Evolutionary conservation across 805 yeast species (phyloP).

Genomic region (Lipomyces starkeyi): DNA sequence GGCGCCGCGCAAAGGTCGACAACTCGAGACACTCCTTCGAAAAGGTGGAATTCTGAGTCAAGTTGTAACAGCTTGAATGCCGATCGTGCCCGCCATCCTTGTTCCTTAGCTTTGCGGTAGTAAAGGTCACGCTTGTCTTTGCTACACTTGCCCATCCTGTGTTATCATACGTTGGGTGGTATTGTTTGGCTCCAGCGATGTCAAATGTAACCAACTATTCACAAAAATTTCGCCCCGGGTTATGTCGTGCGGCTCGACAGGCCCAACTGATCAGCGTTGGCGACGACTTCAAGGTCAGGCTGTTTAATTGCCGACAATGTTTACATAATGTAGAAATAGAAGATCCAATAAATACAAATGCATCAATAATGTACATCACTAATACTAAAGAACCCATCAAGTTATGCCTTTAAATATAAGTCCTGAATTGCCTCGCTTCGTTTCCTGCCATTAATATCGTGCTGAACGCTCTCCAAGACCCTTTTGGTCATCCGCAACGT

Average conservation of each 20-base stretch:
- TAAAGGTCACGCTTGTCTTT: constrained; percentile 39
- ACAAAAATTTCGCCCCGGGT: background rate
- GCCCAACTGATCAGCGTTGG: too few species aligned
- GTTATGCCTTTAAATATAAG: constrained; percentile 13
- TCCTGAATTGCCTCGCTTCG: constrained; percentile 13
- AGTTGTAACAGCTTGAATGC: constrained; percentile 92
- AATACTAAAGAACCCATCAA: background rate
- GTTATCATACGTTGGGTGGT: background rate
- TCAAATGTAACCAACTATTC: background rate
- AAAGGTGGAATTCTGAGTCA: constrained; percentile 85
- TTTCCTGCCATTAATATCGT: constrained; percentile 10
- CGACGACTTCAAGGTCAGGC: background rate
- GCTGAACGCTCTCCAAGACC: constrained; percentile 17
- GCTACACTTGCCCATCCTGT: constrained; percentile 38
- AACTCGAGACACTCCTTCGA: constrained; percentile 75
- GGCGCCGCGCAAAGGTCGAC: constrained; percentile 99
- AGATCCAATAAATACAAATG: background rate
- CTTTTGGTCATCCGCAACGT: constrained; percentile 7
- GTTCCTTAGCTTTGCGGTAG: constrained; percentile 86
- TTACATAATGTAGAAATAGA: background rate
- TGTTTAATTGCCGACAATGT: too few species aligned
- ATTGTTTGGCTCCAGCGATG: background rate
- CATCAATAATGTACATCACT: background rate
- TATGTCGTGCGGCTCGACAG: background rate
- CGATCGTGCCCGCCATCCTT: constrained; percentile 97